Conservation (phyloP, 306 rosid genomes). For the Argentina anserina region DNA sequence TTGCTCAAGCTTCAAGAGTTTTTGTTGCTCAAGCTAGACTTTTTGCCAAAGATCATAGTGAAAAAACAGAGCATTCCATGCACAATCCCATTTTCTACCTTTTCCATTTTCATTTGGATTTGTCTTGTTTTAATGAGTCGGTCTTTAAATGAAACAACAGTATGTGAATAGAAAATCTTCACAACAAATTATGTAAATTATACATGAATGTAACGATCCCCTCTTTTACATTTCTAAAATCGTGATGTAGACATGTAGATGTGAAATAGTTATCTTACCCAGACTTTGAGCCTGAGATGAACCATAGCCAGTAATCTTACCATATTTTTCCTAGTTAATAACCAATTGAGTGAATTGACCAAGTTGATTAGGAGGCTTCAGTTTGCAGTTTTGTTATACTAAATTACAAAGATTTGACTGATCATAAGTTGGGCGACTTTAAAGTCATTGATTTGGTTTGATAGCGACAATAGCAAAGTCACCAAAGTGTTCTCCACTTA, state of each 20-base stretch:
- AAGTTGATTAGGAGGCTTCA: neutral
- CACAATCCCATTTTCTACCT: no score
- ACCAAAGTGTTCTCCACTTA: neutral
- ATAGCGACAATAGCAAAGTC: constrained; percentile 1
- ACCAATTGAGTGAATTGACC: neutral
- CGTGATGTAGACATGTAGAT: no score
- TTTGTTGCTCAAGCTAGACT: neutral
- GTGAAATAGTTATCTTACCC: neutral
- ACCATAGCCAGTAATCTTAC: no score
- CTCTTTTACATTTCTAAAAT: no score
- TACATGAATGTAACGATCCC: no score
- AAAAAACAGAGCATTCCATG: neutral
- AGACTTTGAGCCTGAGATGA: neutral
- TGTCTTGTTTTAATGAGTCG: no score
- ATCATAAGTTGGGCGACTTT: neutral
- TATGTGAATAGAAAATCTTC: no score
- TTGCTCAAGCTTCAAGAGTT: no score
- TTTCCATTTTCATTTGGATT: no score
- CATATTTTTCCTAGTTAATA: no score
- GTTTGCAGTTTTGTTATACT: neutral
- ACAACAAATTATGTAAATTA: no score
- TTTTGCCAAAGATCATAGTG: neutral
- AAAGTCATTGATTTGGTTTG: neutral
- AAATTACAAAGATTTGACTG: neutral
- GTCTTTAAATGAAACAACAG: no score